Evolutionary conservation across 164 flowering plant genomes (phyloP).

Genomic region (Aristolochia contorta): DNA sequence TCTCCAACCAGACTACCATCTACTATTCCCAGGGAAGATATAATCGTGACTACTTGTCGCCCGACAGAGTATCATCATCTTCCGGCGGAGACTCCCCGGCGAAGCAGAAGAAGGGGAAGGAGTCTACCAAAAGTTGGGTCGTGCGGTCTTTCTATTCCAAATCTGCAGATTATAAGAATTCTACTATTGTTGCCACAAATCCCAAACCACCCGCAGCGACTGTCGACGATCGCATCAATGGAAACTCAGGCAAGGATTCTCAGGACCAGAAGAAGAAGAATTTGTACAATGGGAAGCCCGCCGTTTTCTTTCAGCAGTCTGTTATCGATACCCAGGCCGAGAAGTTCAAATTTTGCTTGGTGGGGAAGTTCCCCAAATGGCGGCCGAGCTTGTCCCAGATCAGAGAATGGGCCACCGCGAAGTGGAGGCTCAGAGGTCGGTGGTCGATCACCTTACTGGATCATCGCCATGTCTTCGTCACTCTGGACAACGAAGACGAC

Average conservation of each 20-base stretch:
- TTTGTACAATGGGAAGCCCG: neutral
- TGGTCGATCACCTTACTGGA: no score
- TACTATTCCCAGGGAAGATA: neutral
- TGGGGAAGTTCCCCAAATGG: constrained; percentile 1
- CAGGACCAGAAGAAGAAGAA: neutral
- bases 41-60: neutral
- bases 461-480: no score
- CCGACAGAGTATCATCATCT: no score
- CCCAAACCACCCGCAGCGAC: no score
- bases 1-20: neutral
- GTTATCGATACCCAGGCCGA: neutral
- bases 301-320: neutral
- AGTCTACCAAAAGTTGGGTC: constrained; percentile 1
- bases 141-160: neutral
- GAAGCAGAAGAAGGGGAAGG: neutral
- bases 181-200: no score
- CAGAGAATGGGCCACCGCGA: no score
- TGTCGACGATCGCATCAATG: no score
- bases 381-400: constrained; percentile 6
- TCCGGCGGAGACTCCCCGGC: neutral
- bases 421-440: no score
- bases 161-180: neutral
- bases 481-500: no score
- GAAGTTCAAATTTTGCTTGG: neutral
- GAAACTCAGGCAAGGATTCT: no score